Conservation (phyloP, 805 yeast species). For the Starmerella ratchasimensis region DNA sequence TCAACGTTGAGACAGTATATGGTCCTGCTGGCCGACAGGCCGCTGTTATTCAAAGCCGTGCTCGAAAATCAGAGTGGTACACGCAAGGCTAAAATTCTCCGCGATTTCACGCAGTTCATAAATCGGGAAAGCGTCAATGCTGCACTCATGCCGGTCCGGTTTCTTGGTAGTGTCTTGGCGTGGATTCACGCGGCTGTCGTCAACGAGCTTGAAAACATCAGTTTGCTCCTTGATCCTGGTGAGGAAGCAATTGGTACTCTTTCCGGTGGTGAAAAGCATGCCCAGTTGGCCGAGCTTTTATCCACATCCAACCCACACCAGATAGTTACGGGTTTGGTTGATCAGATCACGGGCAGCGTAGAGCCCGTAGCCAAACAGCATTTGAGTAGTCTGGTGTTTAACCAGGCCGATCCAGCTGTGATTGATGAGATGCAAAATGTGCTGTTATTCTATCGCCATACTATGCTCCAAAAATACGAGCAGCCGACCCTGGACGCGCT, state of each 20-base stretch:
- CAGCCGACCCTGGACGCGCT: slow-evolving; percentile 22
- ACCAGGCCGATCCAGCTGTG: slow-evolving; percentile 44
- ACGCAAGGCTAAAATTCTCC: slow-evolving; percentile 49
- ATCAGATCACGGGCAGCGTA: slow-evolving; percentile 39
- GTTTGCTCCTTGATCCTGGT: slow-evolving; percentile 39
- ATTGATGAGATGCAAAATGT: slow-evolving; percentile 49
- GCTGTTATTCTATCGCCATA: slow-evolving; percentile 44
- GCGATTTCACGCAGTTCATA: slow-evolving; percentile 44
- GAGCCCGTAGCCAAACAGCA: slow-evolving; percentile 48
- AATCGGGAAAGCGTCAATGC: slow-evolving; percentile 22
- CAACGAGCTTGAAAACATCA: slow-evolving; percentile 69
- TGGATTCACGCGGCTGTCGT: slow-evolving; percentile 75
- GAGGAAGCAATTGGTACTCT: no score
- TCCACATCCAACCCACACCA: slow-evolving; percentile 12
- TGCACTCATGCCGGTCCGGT: slow-evolving; percentile 66
- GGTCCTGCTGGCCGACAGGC: slow-evolving; percentile 26
- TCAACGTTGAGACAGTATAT: slow-evolving; percentile 13
- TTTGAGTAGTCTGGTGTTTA: slow-evolving; percentile 52
- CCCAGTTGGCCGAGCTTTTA: slow-evolving; percentile 7
- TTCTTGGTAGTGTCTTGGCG: slow-evolving; percentile 77
- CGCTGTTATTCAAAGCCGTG: slow-evolving; percentile 39
- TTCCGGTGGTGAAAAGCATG: no score
- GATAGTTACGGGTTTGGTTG: slow-evolving; percentile 24
- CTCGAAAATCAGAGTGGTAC: slow-evolving; percentile 50
- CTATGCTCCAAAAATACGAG: slow-evolving; percentile 43